A percentile compares a stretch with the other conserved stretches of the same genome.
Evolutionary conservation across 441 rosid species (phyloP).

Genomic region (Hypseocharis bilobata): DNA sequence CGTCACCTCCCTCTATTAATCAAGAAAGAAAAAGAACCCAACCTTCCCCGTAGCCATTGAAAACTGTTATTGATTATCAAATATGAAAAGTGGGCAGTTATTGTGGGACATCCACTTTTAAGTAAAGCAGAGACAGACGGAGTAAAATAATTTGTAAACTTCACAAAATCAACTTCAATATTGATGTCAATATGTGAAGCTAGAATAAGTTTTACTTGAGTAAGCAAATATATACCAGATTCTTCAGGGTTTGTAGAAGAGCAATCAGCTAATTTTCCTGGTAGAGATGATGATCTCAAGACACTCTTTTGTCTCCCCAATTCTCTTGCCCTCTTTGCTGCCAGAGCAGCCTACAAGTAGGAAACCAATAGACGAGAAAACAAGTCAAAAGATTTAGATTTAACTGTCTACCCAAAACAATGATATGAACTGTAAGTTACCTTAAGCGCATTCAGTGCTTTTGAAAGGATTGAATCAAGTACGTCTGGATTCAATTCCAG

Average conservation of each 20-base stretch:
- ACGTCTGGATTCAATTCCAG: slow-evolving; percentile 95
- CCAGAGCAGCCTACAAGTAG: slow-evolving; percentile 71
- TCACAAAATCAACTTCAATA: slow-evolving; percentile 3
- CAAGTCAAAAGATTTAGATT: slow-evolving; percentile 3
- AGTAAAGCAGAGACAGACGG: no score
- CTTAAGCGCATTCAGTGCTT: slow-evolving; percentile 91
- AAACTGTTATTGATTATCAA: no score
- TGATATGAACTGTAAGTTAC: slow-evolving; percentile 27
- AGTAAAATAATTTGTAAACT: neutral
- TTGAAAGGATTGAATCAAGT: slow-evolving; percentile 77
- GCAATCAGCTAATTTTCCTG: slow-evolving; percentile 90
- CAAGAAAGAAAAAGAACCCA: no score
- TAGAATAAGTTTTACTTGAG: slow-evolving; percentile 1
- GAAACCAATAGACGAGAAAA: slow-evolving; percentile 13
- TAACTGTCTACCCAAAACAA: slow-evolving; percentile 1
- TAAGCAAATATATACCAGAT: slow-evolving; percentile 41
- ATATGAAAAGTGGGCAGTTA: no score
- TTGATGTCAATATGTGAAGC: neutral
- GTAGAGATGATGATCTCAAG: slow-evolving; percentile 78
- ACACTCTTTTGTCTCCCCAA: slow-evolving; percentile 82
- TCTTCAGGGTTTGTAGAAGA: slow-evolving; percentile 80
- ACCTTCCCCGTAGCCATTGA: no score
- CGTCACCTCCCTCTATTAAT: no score
- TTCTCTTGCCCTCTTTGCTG: slow-evolving; percentile 91
- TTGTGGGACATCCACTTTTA: no score